These are phyloP conservation scores for Macroventuria anomochaeta DNA, from an alignment of 2,329 filamentous ascomycete genomes.

Conservation along the genomic window DNA sequence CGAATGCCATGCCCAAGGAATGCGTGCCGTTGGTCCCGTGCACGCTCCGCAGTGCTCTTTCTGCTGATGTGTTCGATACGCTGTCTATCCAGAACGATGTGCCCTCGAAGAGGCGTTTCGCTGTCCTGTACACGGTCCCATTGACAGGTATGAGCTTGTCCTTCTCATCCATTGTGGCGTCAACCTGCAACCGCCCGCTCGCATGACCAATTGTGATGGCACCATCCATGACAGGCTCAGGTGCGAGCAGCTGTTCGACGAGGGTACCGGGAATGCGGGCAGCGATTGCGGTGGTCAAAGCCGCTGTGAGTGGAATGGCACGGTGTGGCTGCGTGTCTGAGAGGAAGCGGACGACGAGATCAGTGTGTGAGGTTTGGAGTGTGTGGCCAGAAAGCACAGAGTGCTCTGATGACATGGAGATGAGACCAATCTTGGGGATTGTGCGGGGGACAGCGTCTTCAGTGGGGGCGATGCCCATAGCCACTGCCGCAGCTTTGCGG, in stretches of 20 bases:
- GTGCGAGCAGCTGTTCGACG: slow-evolving; percentile 41
- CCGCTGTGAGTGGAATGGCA: slow-evolving; percentile 53
- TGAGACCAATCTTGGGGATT: slow-evolving; percentile 69
- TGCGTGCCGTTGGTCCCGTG: slow-evolving; percentile 21
- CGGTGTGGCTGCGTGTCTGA: slow-evolving; percentile 54
- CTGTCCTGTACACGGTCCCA: slow-evolving; percentile 47
- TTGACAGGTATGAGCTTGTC: slow-evolving; percentile 32
- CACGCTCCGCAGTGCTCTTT: neutral
- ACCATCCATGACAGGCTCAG: slow-evolving; percentile 33
- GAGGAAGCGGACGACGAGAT: slow-evolving; percentile 53
- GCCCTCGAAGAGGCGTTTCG: slow-evolving; percentile 48
- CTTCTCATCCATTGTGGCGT: slow-evolving; percentile 39
- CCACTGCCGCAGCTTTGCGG: slow-evolving; percentile 62
- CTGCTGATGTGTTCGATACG: neutral
- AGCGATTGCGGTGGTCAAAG: slow-evolving; percentile 52
- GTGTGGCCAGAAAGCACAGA: slow-evolving; percentile 49
- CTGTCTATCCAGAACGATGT: slow-evolving; percentile 33
- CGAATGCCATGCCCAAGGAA: slow-evolving; percentile 34
- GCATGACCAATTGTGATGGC: slow-evolving; percentile 50
- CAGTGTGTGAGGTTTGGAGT: slow-evolving; percentile 41
- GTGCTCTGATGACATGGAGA: slow-evolving; percentile 53
- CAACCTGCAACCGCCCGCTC: slow-evolving; percentile 48
- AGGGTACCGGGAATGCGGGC: slow-evolving; percentile 47
- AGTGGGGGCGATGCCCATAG: slow-evolving; percentile 65
- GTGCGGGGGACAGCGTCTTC: slow-evolving; percentile 58